Evolutionary conservation across 176 grass and related monocot species (phyloP).

Genomic region (Carex parvula): DNA sequence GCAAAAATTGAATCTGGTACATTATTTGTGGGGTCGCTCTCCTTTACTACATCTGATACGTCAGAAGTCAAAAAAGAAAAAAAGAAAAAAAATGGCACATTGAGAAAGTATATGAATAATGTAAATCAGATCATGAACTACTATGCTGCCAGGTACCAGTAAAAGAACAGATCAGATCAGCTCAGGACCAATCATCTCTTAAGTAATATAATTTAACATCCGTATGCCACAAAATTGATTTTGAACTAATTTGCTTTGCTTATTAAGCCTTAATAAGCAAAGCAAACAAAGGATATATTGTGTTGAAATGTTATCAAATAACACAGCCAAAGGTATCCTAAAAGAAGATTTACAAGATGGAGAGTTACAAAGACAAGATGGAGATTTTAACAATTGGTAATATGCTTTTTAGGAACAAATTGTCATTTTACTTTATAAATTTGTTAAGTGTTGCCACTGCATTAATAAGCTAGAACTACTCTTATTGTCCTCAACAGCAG

Average conservation of each 20-base stretch:
- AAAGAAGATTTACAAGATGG: background rate
- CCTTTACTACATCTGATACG: slow-evolving; percentile 76
- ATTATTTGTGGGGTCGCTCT: slow-evolving; percentile 80
- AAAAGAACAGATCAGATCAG: background rate
- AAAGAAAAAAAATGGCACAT: background rate
- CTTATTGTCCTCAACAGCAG: background rate
- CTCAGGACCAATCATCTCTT: background rate
- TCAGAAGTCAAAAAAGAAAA: background rate
- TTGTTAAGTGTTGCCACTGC: background rate
- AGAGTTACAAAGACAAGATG: background rate
- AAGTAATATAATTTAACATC: background rate
- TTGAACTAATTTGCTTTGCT: background rate
- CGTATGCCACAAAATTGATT: background rate
- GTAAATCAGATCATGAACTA: background rate
- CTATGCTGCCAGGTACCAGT: background rate
- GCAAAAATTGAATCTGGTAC: slow-evolving; percentile 79
- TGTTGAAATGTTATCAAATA: background rate
- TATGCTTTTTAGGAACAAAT: background rate
- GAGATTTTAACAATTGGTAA: background rate
- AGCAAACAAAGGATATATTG: background rate
- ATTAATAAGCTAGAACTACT: background rate
- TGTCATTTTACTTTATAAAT: background rate
- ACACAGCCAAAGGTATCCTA: background rate
- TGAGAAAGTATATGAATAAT: background rate
- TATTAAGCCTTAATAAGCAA: background rate